Conservation (phyloP, 352 stramenopile genomes). For the Pythium graminicola region DNA sequence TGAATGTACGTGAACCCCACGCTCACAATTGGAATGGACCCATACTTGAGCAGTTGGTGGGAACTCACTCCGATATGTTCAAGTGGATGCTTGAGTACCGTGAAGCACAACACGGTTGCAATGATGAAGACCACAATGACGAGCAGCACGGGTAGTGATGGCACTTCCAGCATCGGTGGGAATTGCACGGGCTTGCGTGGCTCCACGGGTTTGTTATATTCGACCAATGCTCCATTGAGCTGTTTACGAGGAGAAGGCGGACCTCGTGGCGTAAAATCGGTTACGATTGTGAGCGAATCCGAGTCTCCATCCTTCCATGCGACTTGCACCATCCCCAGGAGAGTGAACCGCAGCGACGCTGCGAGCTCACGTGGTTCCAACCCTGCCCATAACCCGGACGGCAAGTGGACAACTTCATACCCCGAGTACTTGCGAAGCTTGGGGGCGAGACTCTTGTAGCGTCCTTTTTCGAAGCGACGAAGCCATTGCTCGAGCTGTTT, state of each 20-base stretch:
- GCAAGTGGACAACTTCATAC: slow-evolving; percentile 62
- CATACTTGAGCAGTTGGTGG: slow-evolving; percentile 68
- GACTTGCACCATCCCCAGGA: slow-evolving; percentile 80
- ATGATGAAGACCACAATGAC: slow-evolving; percentile 44
- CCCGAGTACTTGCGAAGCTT: slow-evolving; percentile 58
- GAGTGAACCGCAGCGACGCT: slow-evolving; percentile 69
- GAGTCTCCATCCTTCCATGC: slow-evolving; percentile 36
- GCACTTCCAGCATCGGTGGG: slow-evolving; percentile 72
- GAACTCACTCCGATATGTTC: slow-evolving; percentile 49
- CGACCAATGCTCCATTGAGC: slow-evolving; percentile 10
- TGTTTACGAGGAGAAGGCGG: slow-evolving; percentile 19
- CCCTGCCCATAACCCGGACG: slow-evolving; percentile 40
- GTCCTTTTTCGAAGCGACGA: slow-evolving; percentile 42
- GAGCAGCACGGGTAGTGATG: slow-evolving; percentile 50
- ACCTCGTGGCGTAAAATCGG: slow-evolving; percentile 50
- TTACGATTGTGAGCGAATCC: slow-evolving; percentile 46
- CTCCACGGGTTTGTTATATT: slow-evolving; percentile 1
- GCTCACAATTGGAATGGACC: slow-evolving; percentile 80
- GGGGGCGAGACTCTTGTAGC: slow-evolving; percentile 47
- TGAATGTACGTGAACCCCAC: slow-evolving; percentile 92
- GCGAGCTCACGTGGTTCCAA: slow-evolving; percentile 53
- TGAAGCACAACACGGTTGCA: slow-evolving; percentile 59
- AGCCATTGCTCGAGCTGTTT: slow-evolving; percentile 39
- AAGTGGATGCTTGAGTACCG: slow-evolving; percentile 53
- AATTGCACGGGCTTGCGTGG: slow-evolving; percentile 48